A percentile compares a stretch with the other conserved stretches of the same genome.
phyloP scores from a whole-genome alignment of 306 rosid species.

The Corylus heterophylla region DNA sequence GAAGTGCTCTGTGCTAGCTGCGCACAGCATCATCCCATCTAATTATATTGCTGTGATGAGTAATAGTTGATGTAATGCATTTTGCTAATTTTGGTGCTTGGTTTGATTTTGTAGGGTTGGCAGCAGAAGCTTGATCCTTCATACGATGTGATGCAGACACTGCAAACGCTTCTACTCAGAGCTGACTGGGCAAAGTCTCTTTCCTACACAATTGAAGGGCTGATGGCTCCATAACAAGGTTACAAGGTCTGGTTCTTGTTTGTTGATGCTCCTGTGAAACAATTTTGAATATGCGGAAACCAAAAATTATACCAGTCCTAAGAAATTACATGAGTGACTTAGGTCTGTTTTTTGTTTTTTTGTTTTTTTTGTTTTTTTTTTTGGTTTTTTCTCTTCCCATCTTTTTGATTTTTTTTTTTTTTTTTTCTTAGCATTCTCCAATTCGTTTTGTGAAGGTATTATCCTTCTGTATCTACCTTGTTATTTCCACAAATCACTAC shows the following conservation, averaged over 20 bases:
- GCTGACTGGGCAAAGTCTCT: conserved; percentile 97
- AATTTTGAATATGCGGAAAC: conserved; percentile 56
- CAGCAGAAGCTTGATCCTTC: conserved; percentile 94
- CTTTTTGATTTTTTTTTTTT: not conserved
- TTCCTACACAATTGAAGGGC: conserved; percentile 92
- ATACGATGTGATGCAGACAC: conserved; percentile 85
- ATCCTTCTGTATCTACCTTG: conserved; percentile 30
- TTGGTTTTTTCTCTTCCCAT: not conserved
- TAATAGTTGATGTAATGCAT: conserved; percentile 17
- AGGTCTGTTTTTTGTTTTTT: conserved; percentile 8
- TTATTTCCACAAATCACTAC: conserved; percentile 21
- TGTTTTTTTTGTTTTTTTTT: not conserved
- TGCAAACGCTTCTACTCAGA: conserved; percentile 87
- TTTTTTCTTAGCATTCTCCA: not conserved
- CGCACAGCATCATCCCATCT: not conserved
- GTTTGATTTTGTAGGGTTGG: conserved; percentile 74
- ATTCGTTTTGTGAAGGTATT: conserved; percentile 14
- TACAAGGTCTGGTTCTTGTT: conserved; percentile 23
- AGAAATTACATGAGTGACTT: conserved; percentile 15
- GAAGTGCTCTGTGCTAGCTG: not conserved
- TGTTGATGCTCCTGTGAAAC: conserved; percentile 38
- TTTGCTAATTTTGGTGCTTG: conserved; percentile 22
- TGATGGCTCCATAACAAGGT: conserved; percentile 80
- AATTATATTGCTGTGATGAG: not conserved
- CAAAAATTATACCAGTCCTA: conserved; percentile 32